Evolutionary conservation across 1,284 basidiomycete species (phyloP).

Genomic region (Fomitopsis schrenkii): DNA sequence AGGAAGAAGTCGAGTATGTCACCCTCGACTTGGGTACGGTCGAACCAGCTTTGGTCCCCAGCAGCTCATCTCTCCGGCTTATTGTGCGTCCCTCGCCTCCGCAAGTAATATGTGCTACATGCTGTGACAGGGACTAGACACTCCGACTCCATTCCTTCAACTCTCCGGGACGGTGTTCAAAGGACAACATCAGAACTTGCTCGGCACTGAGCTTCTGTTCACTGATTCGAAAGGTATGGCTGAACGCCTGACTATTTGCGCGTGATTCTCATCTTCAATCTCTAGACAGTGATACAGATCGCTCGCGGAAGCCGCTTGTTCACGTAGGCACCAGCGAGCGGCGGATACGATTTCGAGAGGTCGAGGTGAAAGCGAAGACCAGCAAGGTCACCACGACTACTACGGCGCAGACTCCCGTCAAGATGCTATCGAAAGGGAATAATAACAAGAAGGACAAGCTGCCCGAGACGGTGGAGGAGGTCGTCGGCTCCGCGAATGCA

Average conservation of each 20-base stretch:
- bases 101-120: background rate
- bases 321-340: slow-evolving; percentile 57
- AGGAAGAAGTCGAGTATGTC: slow-evolving; percentile 61
- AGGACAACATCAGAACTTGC: slow-evolving; percentile 57
- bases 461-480: slow-evolving; percentile 4
- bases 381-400: background rate
- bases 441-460: slow-evolving; percentile 4
- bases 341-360: slow-evolving; percentile 61
- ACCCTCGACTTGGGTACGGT: slow-evolving; percentile 67
- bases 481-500: background rate
- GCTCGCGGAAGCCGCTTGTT: slow-evolving; percentile 41
- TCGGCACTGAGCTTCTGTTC: slow-evolving; percentile 73
- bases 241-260: too few relatives aligned
- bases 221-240: slow-evolving; percentile 52
- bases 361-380: slow-evolving; percentile 45
- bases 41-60: slow-evolving; percentile 72
- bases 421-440: slow-evolving; percentile 1
- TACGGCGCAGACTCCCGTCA: background rate
- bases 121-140: slow-evolving; percentile 64
- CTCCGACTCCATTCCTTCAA: slow-evolving; percentile 69
- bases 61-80: slow-evolving; percentile 60
- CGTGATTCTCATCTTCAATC: background rate
- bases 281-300: slow-evolving; percentile 28
- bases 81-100: slow-evolving; percentile 47
- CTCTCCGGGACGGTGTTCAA: slow-evolving; percentile 68